A percentile compares a stretch with the other conserved stretches of the same genome.
Evolutionary conservation across 2,329 filamentous ascomycete genomes (phyloP).

Genomic region (Dactylella cylindrospora): DNA sequence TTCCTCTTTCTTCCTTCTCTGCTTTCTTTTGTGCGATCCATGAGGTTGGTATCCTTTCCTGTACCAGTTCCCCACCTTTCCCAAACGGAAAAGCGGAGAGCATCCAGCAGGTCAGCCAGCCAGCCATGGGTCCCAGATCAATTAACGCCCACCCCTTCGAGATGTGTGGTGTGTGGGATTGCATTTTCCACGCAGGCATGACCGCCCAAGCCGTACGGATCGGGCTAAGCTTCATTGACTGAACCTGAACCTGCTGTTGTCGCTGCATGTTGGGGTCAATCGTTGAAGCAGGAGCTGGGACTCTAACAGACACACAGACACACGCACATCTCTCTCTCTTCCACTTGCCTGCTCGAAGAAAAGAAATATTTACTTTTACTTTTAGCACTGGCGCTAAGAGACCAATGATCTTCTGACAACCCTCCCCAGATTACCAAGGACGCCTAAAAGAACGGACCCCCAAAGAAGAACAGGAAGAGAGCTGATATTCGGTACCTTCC

Average conservation of each 20-base stretch:
- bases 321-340: constrained; percentile 12
- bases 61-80: constrained; percentile 30
- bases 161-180: constrained; percentile 21
- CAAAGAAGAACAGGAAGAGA: constrained; percentile 13
- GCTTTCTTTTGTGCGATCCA: constrained; percentile 20
- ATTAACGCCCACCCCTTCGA: not conserved
- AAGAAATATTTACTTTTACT: constrained; percentile 8
- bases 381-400: constrained; percentile 40
- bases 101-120: constrained; percentile 3
- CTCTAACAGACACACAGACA: constrained; percentile 15
- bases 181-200: constrained; percentile 8
- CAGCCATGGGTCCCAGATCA: not conserved
- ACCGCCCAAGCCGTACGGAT: constrained; percentile 2
- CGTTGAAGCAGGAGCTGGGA: no score
- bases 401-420: constrained; percentile 45
- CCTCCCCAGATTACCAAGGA: constrained; percentile 18
- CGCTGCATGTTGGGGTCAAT: no score
- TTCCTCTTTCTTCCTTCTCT: constrained; percentile 8
- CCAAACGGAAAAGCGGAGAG: constrained; percentile 35
- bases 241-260: no score
- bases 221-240: constrained; percentile 8
- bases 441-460: constrained; percentile 20
- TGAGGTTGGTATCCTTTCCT: constrained; percentile 11
- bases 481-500: not conserved
- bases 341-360: no score